These are phyloP conservation scores for Solanum piurae DNA, from an alignment of 257 asterid species.

Conservation along the genomic window DNA sequence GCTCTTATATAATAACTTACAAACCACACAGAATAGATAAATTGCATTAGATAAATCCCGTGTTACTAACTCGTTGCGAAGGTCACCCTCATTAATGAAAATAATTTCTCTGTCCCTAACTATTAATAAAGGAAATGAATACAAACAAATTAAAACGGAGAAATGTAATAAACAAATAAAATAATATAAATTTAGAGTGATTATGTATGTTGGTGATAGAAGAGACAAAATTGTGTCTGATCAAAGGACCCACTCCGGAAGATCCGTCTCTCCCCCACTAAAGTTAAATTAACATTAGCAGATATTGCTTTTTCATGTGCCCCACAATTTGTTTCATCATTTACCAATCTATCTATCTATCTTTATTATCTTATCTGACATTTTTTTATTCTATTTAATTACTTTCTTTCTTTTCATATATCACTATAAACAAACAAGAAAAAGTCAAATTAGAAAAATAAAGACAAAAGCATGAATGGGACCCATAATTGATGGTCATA, in stretches of 20 bases:
- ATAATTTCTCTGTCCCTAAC: no score
- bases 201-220: background rate
- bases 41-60: no score
- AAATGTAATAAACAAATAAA: no score
- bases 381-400: background rate
- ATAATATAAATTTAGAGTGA: background rate
- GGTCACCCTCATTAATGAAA: no score
- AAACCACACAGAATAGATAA: fast-evolving
- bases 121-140: no score
- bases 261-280: slow-evolving; percentile 8
- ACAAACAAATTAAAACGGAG: no score
- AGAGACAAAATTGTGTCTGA: slow-evolving; percentile 23
- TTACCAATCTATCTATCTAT: slow-evolving; percentile 1
- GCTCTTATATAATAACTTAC: no score
- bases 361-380: slow-evolving; percentile 2
- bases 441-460: background rate
- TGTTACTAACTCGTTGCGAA: no score
- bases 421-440: background rate
- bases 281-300: slow-evolving; percentile 4
- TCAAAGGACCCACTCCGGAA: slow-evolving; percentile 14
- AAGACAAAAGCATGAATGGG: background rate
- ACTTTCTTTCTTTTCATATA: background rate
- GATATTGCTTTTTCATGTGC: slow-evolving; percentile 7
- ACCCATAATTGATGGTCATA: background rate
- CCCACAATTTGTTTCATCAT: background rate